A percentile compares a stretch with the other conserved stretches of the same genome.
Evolutionary conservation across 345 rosid species (phyloP).

Genomic region (Gossypium longicalyx): DNA sequence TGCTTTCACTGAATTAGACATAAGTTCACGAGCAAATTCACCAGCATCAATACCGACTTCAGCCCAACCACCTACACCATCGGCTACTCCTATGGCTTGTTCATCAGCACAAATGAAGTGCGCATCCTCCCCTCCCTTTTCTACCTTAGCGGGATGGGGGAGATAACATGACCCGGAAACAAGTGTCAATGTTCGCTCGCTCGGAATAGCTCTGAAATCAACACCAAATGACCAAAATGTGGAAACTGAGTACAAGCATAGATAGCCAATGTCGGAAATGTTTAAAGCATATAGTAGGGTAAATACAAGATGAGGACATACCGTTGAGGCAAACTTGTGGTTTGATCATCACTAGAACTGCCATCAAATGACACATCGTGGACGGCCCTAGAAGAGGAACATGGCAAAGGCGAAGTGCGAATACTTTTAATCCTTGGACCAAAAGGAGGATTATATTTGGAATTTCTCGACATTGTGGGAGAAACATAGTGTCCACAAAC

Average conservation of each 20-base stretch:
- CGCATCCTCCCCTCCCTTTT: conserved; percentile 96
- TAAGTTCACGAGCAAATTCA: conserved; percentile 71
- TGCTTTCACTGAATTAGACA: conserved; percentile 72
- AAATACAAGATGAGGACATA: conserved; percentile 34
- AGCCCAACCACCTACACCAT: conserved; percentile 99
- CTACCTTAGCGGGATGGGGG: conserved; percentile 94
- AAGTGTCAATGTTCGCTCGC: conserved; percentile 54
- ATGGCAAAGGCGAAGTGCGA: conserved; percentile 33
- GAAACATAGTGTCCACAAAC: conserved; percentile 36
- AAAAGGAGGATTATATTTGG: conserved; percentile 19
- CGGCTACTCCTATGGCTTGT: conserved; percentile 90
- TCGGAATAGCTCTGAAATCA: conserved; percentile 34
- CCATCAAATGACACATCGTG: conserved; percentile 59
- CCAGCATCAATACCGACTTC: conserved; percentile 89
- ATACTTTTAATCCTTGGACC: conserved; percentile 35
- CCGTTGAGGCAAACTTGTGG: conserved; percentile 39
- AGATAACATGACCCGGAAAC: conserved; percentile 76
- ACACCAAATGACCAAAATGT: conserved; percentile 15
- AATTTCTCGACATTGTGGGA: conserved; percentile 31
- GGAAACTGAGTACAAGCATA: neutral
- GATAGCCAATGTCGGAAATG: neutral
- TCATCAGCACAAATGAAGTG: conserved; percentile 75
- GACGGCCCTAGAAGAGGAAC: conserved; percentile 54
- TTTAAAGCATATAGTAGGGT: neutral
- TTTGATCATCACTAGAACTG: conserved; percentile 44